A percentile compares a stretch with the other conserved stretches of the same genome.
Evolutionary conservation across 2,329 filamentous ascomycete species (phyloP).

Genomic region (Cordyceps javanica): DNA sequence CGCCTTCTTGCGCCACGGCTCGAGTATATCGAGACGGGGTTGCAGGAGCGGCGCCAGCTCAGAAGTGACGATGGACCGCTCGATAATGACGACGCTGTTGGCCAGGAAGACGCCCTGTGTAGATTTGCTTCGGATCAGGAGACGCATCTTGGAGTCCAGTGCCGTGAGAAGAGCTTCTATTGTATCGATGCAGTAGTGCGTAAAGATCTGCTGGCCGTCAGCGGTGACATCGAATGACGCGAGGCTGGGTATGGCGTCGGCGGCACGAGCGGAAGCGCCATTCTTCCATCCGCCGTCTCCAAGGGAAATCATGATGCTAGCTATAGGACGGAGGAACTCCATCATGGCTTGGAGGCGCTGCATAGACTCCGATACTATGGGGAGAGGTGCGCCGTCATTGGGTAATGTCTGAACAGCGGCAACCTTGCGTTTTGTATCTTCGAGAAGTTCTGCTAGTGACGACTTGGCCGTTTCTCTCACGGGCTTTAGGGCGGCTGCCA

Average conservation of each 20-base stretch:
- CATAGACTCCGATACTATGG: constrained; percentile 79
- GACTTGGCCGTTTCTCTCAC: constrained; percentile 86
- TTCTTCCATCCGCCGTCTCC: constrained; percentile 86
- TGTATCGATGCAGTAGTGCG: constrained; percentile 83
- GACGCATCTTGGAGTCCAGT: constrained; percentile 67
- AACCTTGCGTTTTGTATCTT: constrained; percentile 71
- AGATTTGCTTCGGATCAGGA: constrained; percentile 69
- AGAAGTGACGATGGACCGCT: constrained; percentile 76
- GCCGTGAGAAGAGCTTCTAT: constrained; percentile 73
- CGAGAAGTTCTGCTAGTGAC: constrained; percentile 75
- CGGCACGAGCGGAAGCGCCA: constrained; percentile 46
- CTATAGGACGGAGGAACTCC: constrained; percentile 76
- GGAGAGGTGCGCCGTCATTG: constrained; percentile 68
- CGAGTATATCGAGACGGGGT: constrained; percentile 59
- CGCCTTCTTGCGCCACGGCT: constrained; percentile 83
- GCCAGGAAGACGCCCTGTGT: constrained; percentile 83
- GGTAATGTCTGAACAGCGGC: constrained; percentile 62
- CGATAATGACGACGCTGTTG: constrained; percentile 78
- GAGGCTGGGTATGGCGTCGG: constrained; percentile 62
- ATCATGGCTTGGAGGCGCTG: constrained; percentile 80
- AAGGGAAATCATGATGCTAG: constrained; percentile 83
- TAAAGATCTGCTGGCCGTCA: constrained; percentile 81
- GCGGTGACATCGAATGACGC: constrained; percentile 81
- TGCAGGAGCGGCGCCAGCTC: constrained; percentile 70
- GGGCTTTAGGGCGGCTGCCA: constrained; percentile 81